Evolutionary conservation across 306 rosid genomes (phyloP).

Genomic region (Calophaca sinica): DNA sequence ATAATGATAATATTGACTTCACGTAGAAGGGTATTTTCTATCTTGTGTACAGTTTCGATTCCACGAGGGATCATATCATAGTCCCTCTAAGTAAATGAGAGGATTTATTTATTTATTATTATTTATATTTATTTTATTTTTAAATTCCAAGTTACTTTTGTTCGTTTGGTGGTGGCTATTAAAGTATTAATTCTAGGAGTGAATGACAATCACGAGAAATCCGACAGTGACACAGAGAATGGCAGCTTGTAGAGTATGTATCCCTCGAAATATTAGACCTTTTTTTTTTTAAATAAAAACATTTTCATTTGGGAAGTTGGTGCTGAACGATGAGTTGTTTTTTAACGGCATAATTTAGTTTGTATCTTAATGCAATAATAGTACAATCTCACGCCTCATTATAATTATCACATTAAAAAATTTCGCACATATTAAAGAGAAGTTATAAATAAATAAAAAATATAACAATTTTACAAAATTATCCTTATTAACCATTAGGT

Average conservation of each 20-base stretch:
- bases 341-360: too few relatives aligned
- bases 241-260: conserved; percentile 12
- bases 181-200: conserved; percentile 48
- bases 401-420: too few relatives aligned
- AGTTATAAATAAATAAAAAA: too few relatives aligned
- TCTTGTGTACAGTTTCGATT: conserved; percentile 49
- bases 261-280: conserved; percentile 19
- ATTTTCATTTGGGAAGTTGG: too few relatives aligned
- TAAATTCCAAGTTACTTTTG: conserved; percentile 32
- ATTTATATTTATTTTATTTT: neutral
- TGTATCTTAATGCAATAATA: too few relatives aligned
- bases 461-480: too few relatives aligned
- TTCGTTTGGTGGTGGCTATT: conserved; percentile 53
- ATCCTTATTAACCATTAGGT: too few relatives aligned
- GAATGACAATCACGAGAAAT: conserved; percentile 74
- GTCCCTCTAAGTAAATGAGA: conserved; percentile 34
- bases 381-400: too few relatives aligned
- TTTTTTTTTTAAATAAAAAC: neutral
- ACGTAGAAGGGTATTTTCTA: conserved; percentile 53
- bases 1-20: conserved; percentile 47
- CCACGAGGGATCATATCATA: conserved; percentile 45
- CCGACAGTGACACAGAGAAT: conserved; percentile 46
- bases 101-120: conserved; percentile 33
- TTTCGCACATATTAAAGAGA: too few relatives aligned
- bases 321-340: too few relatives aligned